Base-by-base conservation (phyloP, 768 basidiomycete genomes). In the Glaciozyma antarctica region DNA sequence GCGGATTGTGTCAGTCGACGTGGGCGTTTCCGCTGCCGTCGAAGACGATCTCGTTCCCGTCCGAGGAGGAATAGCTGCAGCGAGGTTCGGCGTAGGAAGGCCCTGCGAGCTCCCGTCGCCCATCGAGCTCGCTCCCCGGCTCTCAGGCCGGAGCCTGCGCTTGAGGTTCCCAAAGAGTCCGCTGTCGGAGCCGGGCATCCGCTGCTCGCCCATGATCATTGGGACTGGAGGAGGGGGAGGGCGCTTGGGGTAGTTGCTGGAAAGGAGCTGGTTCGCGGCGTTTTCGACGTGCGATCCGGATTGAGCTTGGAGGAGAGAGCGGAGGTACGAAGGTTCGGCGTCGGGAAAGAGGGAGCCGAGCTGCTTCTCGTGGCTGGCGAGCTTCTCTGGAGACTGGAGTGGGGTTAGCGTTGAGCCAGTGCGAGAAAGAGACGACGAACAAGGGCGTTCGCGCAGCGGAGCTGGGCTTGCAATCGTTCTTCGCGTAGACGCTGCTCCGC, bases 281-380 rank as follows among this genome's bases (percentile, higher is more conserved):
- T 74, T 71, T n/a, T 66, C 62, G 44, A 74, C 54, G 19, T 67
- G 62, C 19, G 70, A 58, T 5, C 52, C 41, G 8, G 62, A 60
- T 49, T 73, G 73, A 17, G 64, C 58, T 16, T 63, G 21, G 15
- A 74, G 56, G 0, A 64, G 45, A 12, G 53, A 55, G 17, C 49
- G 57, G 43, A 73, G 63, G 52, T 70, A 68, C 21, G 22, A 47
- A 0, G 56, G 64, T 22, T 72, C 71, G 16, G 68, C 68, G 45
- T 73, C 72, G 22, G 75, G 73, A 58, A 75, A 75, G 62, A 73
- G 66, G 12, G 28, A 26, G 10, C 41, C 12, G 19, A 70, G 53
- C n/a, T 58, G 49, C 19, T 38, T 10, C 8, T 26, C 55, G n/a
- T 63, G 44, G 10, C 38, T 13, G 3, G 52, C 59, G 30, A 62